Evolutionary conservation across 2,329 filamentous ascomycete species (phyloP), one percentile per base, ranked within the genome.

Genomic region (Fusarium ambrosium): DNA sequence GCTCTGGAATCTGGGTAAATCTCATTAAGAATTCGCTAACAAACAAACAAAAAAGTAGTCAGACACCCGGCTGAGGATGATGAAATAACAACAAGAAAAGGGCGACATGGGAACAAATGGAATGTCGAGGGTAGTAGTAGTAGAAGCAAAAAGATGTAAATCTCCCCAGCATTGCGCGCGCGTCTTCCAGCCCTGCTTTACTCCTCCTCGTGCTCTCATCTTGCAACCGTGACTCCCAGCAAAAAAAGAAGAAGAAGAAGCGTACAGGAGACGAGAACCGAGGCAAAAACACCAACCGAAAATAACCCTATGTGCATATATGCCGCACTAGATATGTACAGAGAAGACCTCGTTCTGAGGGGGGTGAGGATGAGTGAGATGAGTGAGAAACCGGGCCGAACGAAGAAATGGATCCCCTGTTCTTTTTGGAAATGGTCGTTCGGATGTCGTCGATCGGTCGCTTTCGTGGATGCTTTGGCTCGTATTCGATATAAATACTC

Each of bases 301-400:
- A 18, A 29, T 43, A 43, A 73, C 78, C 78, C 75, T 78, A 79
- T 77, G 78, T 77, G 78, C 77, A 72, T 72, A 77, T 70, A 67
- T 74, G 69, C 70, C 69, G 77, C 76, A 79, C 70, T 68, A 65
- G 73, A 71, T 79, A 79, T 79, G 63, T 79, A 79, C 77, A 79
- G 62, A 73, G 70, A 76, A 78, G 24, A 51, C 29, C 61, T 63
- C 59, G 29, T 41, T 24, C 36, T 59, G 56, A 27, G 22, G 18
- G 32, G 56, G 48, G n/a, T 55, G 22, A 48, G 48, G 48, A 10
- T 27, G 34, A 41, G 64, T 56, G 24, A 58, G 66, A 41, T 51
- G 34, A 22, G 36, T 62, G 58, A 68, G 48, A 63, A 71, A 66
- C 51, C 64, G 56, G 62, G 68, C 63, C 66, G 69, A 65, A 59